A percentile compares a stretch with the other conserved stretches of the same genome.
These are phyloP conservation scores for Ophiocordyceps camponoti-leonardi DNA, from an alignment of 2,329 filamentous ascomycete genomes.

Conservation along the genomic window DNA sequence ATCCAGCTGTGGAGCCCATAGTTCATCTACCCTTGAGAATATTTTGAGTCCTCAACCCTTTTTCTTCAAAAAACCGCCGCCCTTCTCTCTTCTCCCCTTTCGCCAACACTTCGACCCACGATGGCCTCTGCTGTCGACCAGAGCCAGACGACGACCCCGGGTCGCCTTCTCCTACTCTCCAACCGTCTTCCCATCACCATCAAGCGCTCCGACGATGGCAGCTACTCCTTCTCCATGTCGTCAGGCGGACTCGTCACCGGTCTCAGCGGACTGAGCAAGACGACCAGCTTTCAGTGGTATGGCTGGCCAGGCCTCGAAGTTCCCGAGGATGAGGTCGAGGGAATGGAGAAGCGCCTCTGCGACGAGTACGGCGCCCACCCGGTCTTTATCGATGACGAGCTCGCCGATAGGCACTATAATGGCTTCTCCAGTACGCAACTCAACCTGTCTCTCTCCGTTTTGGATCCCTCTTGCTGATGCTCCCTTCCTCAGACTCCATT, in stretches of 20 bases:
- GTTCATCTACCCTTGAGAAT: not conserved
- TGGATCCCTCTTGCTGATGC: not conserved
- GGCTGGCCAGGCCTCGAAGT: conserved; percentile 93
- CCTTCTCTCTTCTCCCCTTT: too few relatives aligned
- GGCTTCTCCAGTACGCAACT: conserved; percentile 71
- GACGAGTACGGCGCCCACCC: conserved; percentile 81
- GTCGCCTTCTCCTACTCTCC: conserved; percentile 66
- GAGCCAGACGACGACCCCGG: conserved; percentile 16
- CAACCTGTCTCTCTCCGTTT: not conserved
- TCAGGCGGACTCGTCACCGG: conserved; percentile 92
- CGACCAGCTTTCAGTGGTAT: conserved; percentile 94
- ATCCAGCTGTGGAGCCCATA: not conserved
- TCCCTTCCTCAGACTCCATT: conserved; percentile 54
- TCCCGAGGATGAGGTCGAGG: conserved; percentile 61
- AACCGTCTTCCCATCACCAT: conserved; percentile 95
- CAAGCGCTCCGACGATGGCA: conserved; percentile 79
- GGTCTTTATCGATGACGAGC: conserved; percentile 83
- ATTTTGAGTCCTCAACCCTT: too few relatives aligned
- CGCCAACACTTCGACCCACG: not conserved
- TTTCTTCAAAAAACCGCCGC: too few relatives aligned
- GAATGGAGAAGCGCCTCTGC: conserved; percentile 61
- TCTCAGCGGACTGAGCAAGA: conserved; percentile 77
- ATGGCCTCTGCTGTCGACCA: conserved; percentile 17
- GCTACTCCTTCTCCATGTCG: conserved; percentile 90
- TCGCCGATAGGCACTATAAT: conserved; percentile 93